A percentile compares a stretch with the other conserved stretches of the same genome.
These are phyloP conservation scores for Phytopythium oedochilum DNA, from an alignment of 352 stramenopile genomes.

Conservation along the genomic window DNA sequence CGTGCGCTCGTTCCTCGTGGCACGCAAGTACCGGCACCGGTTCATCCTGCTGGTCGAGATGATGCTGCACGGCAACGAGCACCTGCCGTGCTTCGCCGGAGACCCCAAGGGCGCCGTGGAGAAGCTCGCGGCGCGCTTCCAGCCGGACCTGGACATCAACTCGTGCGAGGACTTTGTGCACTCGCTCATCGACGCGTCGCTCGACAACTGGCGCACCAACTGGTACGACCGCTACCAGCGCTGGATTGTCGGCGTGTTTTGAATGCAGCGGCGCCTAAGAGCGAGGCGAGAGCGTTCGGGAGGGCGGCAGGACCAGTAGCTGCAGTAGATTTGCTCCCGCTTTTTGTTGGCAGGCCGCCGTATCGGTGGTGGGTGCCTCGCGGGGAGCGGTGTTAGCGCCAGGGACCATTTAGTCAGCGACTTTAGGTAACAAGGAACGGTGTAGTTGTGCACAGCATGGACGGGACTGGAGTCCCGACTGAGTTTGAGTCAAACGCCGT, in stretches of 20 bases:
- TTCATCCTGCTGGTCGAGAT: conserved; percentile 97
- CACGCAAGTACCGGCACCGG: conserved; percentile 93
- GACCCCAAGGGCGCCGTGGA: conserved; percentile 90
- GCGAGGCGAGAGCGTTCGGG: neutral
- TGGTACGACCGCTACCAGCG: conserved; percentile 97
- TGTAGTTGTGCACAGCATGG: no score
- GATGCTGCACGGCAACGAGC: conserved; percentile 95
- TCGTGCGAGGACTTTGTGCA: conserved; percentile 95
- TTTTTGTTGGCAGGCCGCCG: neutral
- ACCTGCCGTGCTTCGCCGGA: conserved; percentile 94
- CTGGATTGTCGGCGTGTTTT: conserved; percentile 90
- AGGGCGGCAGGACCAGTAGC: neutral
- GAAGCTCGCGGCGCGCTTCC: conserved; percentile 90
- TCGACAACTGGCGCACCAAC: conserved; percentile 96
- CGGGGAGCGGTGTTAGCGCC: neutral
- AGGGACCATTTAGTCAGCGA: no score
- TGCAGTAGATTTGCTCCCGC: neutral
- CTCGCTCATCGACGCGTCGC: conserved; percentile 92
- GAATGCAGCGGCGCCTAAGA: conserved; percentile 5
- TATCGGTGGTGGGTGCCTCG: neutral
- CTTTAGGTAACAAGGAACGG: no score
- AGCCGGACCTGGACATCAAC: conserved; percentile 92
- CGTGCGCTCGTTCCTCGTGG: conserved; percentile 94
- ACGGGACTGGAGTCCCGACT: no score
- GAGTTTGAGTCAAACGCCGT: no score